These are phyloP conservation scores for Blastomyces parvus DNA, from an alignment of 2,329 filamentous ascomycete species.

Conservation along the genomic window DNA sequence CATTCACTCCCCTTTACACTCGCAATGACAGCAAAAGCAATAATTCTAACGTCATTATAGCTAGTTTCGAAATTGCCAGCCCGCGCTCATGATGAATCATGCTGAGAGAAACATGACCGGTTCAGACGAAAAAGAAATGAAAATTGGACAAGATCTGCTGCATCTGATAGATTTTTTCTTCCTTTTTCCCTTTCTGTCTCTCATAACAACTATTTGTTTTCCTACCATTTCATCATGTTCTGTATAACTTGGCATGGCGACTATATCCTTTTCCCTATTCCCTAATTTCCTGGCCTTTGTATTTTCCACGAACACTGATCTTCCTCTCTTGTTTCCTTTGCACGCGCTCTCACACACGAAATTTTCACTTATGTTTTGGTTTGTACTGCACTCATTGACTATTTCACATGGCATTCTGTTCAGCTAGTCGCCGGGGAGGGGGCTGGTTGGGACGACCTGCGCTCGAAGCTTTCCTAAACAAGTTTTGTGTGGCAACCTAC, in stretches of 20 bases:
- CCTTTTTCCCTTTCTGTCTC: not conserved
- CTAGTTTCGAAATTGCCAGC: not conserved
- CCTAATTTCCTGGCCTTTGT: not conserved
- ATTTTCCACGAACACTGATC: not conserved
- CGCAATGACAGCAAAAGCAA: not conserved
- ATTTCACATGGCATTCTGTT: constrained; percentile 1
- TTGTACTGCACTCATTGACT: not conserved
- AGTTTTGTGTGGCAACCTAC: not conserved
- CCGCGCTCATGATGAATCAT: not conserved
- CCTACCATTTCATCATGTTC: not conserved
- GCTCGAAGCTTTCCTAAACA: not conserved
- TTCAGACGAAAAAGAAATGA: not conserved
- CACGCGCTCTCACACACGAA: not conserved
- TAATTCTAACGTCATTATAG: not conserved
- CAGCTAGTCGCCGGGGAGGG: not conserved
- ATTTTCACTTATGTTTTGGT: not conserved
- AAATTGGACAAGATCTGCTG: not conserved
- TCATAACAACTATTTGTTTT: not conserved
- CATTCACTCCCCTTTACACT: not conserved
- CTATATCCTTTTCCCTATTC: not conserved
- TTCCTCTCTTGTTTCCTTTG: not conserved
- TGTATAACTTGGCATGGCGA: not conserved
- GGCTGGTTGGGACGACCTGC: not conserved
- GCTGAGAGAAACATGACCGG: not conserved
- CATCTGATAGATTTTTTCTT: not conserved